Evolutionary conservation across 2,329 filamentous ascomycete species (phyloP).

Genomic region (Colletotrichum falcatum): DNA sequence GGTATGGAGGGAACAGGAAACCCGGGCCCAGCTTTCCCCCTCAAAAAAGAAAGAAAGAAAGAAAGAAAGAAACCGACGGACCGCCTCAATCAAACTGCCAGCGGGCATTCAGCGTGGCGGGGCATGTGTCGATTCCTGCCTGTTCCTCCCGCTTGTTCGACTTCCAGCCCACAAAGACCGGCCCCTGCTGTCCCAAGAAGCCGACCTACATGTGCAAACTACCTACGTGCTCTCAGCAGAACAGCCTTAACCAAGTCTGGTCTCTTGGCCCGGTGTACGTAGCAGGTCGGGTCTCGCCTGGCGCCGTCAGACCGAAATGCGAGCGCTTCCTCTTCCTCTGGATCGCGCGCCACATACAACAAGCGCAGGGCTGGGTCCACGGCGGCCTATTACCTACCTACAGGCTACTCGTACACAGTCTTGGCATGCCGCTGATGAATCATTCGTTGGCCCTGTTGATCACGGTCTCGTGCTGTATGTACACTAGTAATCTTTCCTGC

Average conservation of each 20-base stretch:
- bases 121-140: not conserved
- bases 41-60: too few species aligned
- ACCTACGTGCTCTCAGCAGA: not conserved
- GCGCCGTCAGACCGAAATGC: not conserved
- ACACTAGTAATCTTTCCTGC: not conserved
- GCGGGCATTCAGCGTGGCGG: not conserved
- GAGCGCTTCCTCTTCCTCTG: not conserved
- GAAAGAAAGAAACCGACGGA: not conserved
- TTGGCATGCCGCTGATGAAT: not conserved
- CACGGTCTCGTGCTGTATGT: not conserved
- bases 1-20: too few species aligned
- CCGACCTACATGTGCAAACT: too few species aligned
- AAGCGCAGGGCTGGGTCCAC: not conserved
- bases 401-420: too few species aligned
- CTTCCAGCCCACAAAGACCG: not conserved
- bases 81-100: not conserved
- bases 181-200: not conserved
- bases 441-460: slow-evolving; percentile 3
- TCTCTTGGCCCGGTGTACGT: not conserved
- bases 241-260: slow-evolving; percentile 4
- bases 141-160: not conserved
- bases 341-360: not conserved
- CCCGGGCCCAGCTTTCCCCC: not conserved
- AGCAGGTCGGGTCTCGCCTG: not conserved
- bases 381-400: too few species aligned